Conservation (phyloP, 129 eudicot species). For the Oenanthe sinensis region DNA sequence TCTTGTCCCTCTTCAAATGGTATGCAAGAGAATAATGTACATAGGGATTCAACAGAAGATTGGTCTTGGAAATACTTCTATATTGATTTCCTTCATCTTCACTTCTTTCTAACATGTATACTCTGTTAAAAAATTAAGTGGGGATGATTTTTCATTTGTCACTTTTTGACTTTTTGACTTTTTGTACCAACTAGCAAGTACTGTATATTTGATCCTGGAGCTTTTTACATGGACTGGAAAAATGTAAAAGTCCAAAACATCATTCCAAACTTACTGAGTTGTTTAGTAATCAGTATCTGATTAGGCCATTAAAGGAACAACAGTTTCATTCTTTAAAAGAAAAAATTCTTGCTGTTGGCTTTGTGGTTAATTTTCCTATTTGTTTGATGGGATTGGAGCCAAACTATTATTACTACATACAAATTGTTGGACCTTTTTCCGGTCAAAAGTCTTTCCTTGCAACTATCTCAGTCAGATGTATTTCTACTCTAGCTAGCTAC, state of each 20-base stretch:
- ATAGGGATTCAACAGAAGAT: not conserved
- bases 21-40: not conserved
- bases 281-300: not conserved
- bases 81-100: not conserved
- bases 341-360: constrained; percentile 6
- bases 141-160: constrained; percentile 11
- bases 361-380: constrained; percentile 1
- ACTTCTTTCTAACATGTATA: not conserved
- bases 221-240: constrained; percentile 8
- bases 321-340: not conserved
- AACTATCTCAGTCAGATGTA: not conserved
- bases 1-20: not conserved
- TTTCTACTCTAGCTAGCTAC: not conserved
- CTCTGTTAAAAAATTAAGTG: not conserved
- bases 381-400: constrained; percentile 10
- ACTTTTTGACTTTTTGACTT: constrained; percentile 43
- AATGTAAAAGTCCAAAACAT: not conserved
- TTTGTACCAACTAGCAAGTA: constrained; percentile 2
- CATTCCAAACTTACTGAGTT: not conserved
- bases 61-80: not conserved
- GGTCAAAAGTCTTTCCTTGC: not conserved
- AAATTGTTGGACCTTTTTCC: not conserved
- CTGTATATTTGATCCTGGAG: constrained; percentile 7
- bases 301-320: not conserved
- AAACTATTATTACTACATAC: not conserved